Base-by-base conservation (phyloP, 2,329 filamentous ascomycete species). In the Penicillium sp. region DNA sequence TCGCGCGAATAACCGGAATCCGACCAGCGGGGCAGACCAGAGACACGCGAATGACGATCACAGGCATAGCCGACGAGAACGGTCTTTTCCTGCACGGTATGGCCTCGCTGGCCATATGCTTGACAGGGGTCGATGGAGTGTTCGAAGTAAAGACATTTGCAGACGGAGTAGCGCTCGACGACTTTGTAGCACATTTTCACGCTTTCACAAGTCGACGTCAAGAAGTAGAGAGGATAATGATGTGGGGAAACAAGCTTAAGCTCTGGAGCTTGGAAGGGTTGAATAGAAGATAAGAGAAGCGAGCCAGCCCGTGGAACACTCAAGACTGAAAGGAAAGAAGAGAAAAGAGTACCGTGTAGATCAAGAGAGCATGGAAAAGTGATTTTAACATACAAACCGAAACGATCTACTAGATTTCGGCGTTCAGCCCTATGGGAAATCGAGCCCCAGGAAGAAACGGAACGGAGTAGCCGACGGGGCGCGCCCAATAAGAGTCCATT, bases 11-110 rank as follows among this genome's bases (percentile, higher is more conserved):
- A 66, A 5, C 65, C 63, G 2, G 67, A 63, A 56, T 70, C 66
- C 14, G 57, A 54, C 59, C 61, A 60, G 38, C 43, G 54, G 16
- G 52, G 43, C 13, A 58, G 49, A 32, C 31, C 56, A 16, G 58
- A 50, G 9, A 50, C 55, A 16, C 57, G 44, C 10, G 72, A 67
- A 61, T 91, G 88, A 24, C 71, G 72, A 43, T 77, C 73, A 75
- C 92, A 96, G 49, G 88, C 83, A 69, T 94, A 94, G 48, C 92
- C 92, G 22, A 96, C 91, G 18, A 90, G 80, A 48, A 96, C 89
- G 6, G 84, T 89, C 70, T 88, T 87, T 67, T 90, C 86, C 62
- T 91, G 85, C 54, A 92, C 78, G 43, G 67, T 66, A 68, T 96
- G 92, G 44, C 88, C 88, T 47, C 85, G 83, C 56, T 88, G 86